Evolutionary conservation across 2,329 filamentous ascomycete genomes (phyloP), one percentile per base, ranked within the genome.

Genomic region (Rutstroemia sp.): DNA sequence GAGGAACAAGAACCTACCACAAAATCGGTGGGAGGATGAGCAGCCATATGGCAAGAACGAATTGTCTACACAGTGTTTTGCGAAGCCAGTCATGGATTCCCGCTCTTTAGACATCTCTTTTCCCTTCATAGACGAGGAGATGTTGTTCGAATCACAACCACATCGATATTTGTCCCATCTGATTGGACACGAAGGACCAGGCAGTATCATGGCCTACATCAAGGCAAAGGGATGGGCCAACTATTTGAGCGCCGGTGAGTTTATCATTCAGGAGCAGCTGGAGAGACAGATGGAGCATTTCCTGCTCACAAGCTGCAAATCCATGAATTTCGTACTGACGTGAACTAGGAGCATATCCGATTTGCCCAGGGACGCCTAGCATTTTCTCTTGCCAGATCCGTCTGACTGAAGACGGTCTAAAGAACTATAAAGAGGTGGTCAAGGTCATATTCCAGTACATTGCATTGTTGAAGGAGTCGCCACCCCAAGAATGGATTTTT

Each of bases 401-500:
- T 16, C 71, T 89, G 61, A 89, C 86, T 0, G 82, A 86, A 57
- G 83, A 87, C 56, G 86, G 72, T 4, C 58, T 74, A 30, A 69
- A 70, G 61, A 69, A 72, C 60, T 86, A 88, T 70, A 77, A 82
- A 61, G 83, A 88, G 63, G 78, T 89, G 21, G 76, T 83, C 45
- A 86, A 86, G 70, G 76, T 80, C 44, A 74, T 88, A 52, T 90
- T 90, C 70, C 81, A 88, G 70, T 99, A 99, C 67, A 85, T 97
- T 61, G 85, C 90, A 10, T 81, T 99, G 70, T 80, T 99, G 56
- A 85, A 84, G 61, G 88, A 95, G 65, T 79, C 80, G 2, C 81
- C 87, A 5, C 92, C 92, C 0, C 87, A 95, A 63, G 79, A 95
- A 70, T 97, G 94, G 94, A 91, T 97, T 57, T 92, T 94, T 58